Percentiles rank a stretch among this genome's conserved stretches.
Evolutionary conservation across 2,329 filamentous ascomycete species (phyloP).

Genomic region (Calonectria crousiana): DNA sequence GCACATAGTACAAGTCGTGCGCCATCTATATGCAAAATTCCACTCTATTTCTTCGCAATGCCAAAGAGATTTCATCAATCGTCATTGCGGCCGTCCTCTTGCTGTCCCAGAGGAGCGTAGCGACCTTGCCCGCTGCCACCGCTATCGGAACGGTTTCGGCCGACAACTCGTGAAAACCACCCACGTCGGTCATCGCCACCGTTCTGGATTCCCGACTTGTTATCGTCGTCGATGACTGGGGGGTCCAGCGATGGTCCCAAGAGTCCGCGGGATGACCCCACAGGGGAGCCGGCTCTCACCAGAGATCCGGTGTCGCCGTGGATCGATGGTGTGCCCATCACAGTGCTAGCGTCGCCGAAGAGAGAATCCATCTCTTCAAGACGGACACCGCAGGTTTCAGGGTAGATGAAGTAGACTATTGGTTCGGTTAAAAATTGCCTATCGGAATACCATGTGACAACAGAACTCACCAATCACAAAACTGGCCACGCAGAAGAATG

Average conservation of each 20-base stretch:
- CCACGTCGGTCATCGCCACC: conserved; percentile 57
- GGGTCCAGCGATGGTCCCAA: conserved; percentile 80
- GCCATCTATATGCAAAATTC: conserved; percentile 56
- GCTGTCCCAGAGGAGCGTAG: conserved; percentile 57
- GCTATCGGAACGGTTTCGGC: conserved; percentile 54
- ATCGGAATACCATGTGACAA: conserved; percentile 33
- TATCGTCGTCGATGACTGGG: conserved; percentile 69
- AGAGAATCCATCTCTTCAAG: conserved; percentile 96
- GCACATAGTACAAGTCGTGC: conserved; percentile 33
- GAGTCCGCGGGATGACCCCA: conserved; percentile 76
- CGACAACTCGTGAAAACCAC: conserved; percentile 60
- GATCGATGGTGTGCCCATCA: conserved; percentile 81
- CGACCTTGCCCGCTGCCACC: conserved; percentile 55
- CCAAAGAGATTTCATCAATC: conserved; percentile 37
- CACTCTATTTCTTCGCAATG: conserved; percentile 40
- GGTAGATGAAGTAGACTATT: conserved; percentile 97
- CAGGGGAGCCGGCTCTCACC: conserved; percentile 78
- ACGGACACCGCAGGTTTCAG: conserved; percentile 94
- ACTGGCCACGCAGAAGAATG: conserved; percentile 95
- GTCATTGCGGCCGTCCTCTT: conserved; percentile 51
- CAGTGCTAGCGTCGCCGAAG: conserved; percentile 92
- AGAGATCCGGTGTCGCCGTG: conserved; percentile 86
- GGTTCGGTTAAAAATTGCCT: conserved; percentile 17
- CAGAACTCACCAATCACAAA: conserved; percentile 90
- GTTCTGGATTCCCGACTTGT: conserved; percentile 55